phyloP scores from a whole-genome alignment of 371 early-diverging fungal species.

The Massospora cicadina region DNA sequence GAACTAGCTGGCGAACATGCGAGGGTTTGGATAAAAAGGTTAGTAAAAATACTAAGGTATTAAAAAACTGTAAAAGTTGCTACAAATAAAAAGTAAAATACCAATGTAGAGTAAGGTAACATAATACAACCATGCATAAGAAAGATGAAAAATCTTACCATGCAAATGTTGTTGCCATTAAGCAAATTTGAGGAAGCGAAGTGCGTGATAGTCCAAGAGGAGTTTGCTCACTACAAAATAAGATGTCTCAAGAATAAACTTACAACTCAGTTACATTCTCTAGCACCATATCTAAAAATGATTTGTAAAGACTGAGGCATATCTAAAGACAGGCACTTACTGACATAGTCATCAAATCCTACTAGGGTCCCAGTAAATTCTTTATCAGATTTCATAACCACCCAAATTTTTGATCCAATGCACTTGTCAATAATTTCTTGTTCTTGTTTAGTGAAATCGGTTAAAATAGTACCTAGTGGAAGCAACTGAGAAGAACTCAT shows the following conservation, averaged over 20 bases:
- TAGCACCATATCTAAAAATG: slow-evolving; percentile 73
- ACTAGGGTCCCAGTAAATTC: slow-evolving; percentile 88
- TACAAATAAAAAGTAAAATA: neutral
- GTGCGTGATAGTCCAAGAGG: slow-evolving; percentile 54
- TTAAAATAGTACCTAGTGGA: neutral
- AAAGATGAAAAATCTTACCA: slow-evolving; percentile 56
- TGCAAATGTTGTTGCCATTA: slow-evolving; percentile 92
- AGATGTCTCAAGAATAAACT: slow-evolving; percentile 12
- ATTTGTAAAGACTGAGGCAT: neutral
- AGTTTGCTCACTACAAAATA: slow-evolving; percentile 41
- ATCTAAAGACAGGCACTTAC: slow-evolving; percentile 23
- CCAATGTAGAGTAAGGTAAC: neutral
- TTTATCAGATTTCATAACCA: slow-evolving; percentile 86
- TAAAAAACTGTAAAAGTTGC: neutral
- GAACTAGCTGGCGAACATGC: slow-evolving; percentile 20
- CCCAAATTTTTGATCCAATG: slow-evolving; percentile 92
- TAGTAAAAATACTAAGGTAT: neutral
- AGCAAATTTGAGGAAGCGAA: slow-evolving; percentile 76
- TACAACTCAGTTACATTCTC: slow-evolving; percentile 93
- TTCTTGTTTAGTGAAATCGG: neutral
- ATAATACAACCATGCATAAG: slow-evolving; percentile 63
- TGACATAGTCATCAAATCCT: slow-evolving; percentile 97
- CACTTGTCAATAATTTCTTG: slow-evolving; percentile 93
- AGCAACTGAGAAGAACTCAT: neutral
- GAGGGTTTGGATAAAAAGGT: neutral